phyloP scores from a whole-genome alignment of 805 yeast species.

The Candida ponderosae region DNA sequence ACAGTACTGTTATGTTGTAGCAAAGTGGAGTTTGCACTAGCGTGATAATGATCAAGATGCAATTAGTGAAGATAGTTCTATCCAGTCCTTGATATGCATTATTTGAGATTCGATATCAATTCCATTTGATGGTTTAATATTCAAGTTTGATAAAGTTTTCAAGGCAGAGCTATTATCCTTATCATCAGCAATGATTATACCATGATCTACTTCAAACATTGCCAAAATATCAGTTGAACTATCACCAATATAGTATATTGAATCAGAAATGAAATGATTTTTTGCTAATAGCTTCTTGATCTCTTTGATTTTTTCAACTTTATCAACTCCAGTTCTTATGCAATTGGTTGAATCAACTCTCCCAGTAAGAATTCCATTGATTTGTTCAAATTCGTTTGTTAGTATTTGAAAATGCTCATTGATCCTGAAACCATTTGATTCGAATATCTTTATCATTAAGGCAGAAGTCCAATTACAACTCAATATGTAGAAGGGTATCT shows the following conservation, averaged over 20 bases:
- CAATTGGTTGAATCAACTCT: constrained; percentile 8
- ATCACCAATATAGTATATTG: constrained; percentile 49
- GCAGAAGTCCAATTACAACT: constrained; percentile 58
- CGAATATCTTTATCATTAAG: constrained; percentile 31
- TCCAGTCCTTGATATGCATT: constrained; percentile 15
- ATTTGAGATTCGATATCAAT: constrained; percentile 8
- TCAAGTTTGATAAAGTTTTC: constrained; percentile 16
- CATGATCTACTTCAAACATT: constrained; percentile 37
- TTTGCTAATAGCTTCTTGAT: constrained; percentile 11
- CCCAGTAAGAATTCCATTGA: constrained; percentile 20
- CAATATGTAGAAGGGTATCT: constrained; percentile 34
- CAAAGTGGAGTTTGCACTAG: too few species aligned
- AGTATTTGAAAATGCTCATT: constrained; percentile 23
- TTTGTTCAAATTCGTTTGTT: constrained; percentile 45
- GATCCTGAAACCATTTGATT: constrained; percentile 13
- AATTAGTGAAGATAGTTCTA: too few species aligned
- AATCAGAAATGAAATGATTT: constrained; percentile 9
- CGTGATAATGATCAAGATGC: too few species aligned
- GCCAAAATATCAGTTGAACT: constrained; percentile 52
- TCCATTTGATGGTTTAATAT: constrained; percentile 12
- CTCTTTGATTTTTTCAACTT: constrained; percentile 22
- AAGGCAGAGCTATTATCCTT: constrained; percentile 22
- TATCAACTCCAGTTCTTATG: constrained; percentile 52
- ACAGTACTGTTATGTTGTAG: too few species aligned
- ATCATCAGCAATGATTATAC: constrained; percentile 33